Base-by-base conservation (phyloP, 2,329 filamentous ascomycete genomes). In the Fusarium citri region DNA sequence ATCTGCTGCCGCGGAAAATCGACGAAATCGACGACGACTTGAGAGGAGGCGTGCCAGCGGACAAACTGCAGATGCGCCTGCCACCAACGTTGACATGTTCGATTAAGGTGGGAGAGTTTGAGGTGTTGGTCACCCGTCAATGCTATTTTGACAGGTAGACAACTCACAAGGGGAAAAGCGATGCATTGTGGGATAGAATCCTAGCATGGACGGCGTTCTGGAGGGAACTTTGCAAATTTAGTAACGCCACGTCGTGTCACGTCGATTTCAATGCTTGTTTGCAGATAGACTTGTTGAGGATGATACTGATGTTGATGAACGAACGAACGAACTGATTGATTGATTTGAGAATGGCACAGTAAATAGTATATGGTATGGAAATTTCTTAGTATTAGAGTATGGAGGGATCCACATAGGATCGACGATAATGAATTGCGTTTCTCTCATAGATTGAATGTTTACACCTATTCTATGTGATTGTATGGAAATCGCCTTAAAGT, bases 11-110 rank as follows among this genome's bases (percentile, higher is more conserved):
- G 86, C 86, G 8, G 85, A 89, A 60, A 85, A 86, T 61, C 80
- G 88, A 66, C 77, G 86, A 69, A 80, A 88, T 74, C 80, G 88
- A 75, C 83, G 88, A 72, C 82, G 88, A 69, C 76, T 84, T 64
- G 88, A 91, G 77, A 82, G 82, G 62, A 75, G 88, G 71, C 80
- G 78, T 78, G 82, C 71, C 69, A 82, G 72, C 77, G 72, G 72
- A 41, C 81, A 76, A 59, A 43, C 59, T n/a, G 28, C 50, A 23
- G 69, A 71, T 25, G 45, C 55, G 6, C 66, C 69, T 23, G n/a
- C 57, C 47, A 41, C 69, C 30, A 63, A 56, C 11, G 68, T 48
- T 28, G 69, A 71, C n/a, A 71, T 71, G 69, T 71, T 64, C 49
- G 69, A 71, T 54, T 72, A 56, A 58, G 37, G 25, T 8, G 20